Conservation (phyloP, 306 rosid genomes). For the Sophora flavescens region DNA sequence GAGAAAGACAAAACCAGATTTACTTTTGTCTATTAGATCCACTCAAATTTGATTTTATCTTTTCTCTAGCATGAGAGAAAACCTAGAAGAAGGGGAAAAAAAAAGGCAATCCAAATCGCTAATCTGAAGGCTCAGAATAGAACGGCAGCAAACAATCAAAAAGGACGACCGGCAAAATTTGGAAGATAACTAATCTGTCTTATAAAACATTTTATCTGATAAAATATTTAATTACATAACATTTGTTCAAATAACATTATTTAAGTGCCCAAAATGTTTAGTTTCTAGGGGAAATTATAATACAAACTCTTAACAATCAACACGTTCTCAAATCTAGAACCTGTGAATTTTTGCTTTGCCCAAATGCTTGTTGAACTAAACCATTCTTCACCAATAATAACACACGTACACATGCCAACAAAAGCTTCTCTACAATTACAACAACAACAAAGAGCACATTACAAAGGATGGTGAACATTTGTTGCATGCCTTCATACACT, state of each 20-base stretch:
- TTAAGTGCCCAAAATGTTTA: too few relatives aligned
- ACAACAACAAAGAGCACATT: background rate
- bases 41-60: too few relatives aligned
- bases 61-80: too few relatives aligned
- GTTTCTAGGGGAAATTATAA: too few relatives aligned
- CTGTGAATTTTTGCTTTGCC: background rate
- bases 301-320: background rate
- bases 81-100: too few relatives aligned
- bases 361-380: background rate
- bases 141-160: background rate
- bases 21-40: too few relatives aligned
- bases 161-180: background rate
- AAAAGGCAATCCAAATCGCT: too few relatives aligned
- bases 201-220: too few relatives aligned
- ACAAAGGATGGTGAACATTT: slow-evolving; percentile 29
- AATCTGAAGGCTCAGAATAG: too few relatives aligned
- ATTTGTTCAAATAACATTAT: too few relatives aligned
- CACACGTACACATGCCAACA: background rate
- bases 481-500: slow-evolving; percentile 25
- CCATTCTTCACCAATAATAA: slow-evolving; percentile 8
- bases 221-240: too few relatives aligned
- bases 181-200: background rate
- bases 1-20: too few relatives aligned
- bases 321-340: background rate
- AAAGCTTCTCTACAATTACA: background rate